phyloP scores from a whole-genome alignment of 1,284 basidiomycete genomes.

The Puccinia triticina region DNA sequence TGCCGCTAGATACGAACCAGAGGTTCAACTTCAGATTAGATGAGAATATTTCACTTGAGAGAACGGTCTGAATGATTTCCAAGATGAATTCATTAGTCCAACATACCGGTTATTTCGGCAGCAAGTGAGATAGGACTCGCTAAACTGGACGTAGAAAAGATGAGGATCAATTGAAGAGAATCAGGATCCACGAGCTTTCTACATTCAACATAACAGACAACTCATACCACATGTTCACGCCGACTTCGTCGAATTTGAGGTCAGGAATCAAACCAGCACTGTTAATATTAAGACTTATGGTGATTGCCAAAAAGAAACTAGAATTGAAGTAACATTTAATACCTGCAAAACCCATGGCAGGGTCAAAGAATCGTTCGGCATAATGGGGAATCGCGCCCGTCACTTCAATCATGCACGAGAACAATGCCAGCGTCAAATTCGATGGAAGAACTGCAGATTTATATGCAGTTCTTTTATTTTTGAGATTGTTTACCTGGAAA shows the following conservation, averaged over 20 bases:
- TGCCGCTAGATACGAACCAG: constrained; percentile 46
- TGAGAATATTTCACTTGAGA: background rate
- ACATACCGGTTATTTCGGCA: constrained; percentile 1
- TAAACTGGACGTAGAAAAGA: background rate
- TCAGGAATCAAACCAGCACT: background rate
- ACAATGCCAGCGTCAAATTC: too few species aligned
- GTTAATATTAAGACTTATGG: background rate
- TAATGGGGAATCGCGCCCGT: constrained; percentile 38
- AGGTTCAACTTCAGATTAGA: constrained; percentile 64
- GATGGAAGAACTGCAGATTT: too few species aligned
- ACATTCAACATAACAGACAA: too few species aligned
- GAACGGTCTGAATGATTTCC: too few species aligned
- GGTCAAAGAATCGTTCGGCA: constrained; percentile 33
- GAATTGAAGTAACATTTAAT: background rate
- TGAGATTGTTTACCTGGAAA: background rate
- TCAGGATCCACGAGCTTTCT: background rate
- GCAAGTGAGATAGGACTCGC: background rate
- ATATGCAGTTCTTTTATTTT: too few species aligned
- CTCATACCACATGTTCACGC: constrained; percentile 34
- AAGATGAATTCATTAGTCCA: background rate
- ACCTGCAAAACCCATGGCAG: constrained; percentile 48
- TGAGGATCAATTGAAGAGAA: background rate
- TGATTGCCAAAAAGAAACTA: background rate
- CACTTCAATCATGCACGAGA: background rate
- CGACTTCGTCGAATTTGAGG: constrained; percentile 8